phyloP scores from a whole-genome alignment of 164 flowering plant species.

The Euptelea pleiosperma region DNA sequence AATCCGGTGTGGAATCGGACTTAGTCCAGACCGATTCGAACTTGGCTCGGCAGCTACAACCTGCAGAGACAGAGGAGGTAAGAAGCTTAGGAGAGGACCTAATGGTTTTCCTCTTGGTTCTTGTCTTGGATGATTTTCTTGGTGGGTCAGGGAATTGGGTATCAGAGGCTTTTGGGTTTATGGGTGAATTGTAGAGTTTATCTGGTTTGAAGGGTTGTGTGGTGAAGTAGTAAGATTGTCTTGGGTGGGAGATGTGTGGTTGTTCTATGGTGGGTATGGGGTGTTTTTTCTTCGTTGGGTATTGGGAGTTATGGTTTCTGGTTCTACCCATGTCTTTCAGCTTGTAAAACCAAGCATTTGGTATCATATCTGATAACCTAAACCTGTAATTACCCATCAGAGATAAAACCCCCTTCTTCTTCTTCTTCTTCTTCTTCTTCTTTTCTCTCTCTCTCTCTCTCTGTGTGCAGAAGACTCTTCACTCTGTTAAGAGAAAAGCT shows the following conservation, averaged over 20 bases:
- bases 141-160: conserved; percentile 34
- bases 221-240: conserved; percentile 53
- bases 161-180: conserved; percentile 18
- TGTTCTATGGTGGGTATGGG: not conserved
- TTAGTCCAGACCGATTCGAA: conserved; percentile 16
- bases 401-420: conserved; percentile 4
- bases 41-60: conserved; percentile 19
- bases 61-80: conserved; percentile 24
- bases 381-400: conserved; percentile 67
- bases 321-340: conserved; percentile 49
- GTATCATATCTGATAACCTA: conserved; percentile 66
- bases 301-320: conserved; percentile 18
- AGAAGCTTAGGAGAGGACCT: conserved; percentile 29
- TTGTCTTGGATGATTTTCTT: conserved; percentile 27
- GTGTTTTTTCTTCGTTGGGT: conserved; percentile 26
- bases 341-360: conserved; percentile 81
- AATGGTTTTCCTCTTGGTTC: conserved; percentile 26
- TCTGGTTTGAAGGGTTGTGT: conserved; percentile 24
- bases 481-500: too few species aligned
- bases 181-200: conserved; percentile 19
- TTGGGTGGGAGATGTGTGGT: conserved; percentile 27
- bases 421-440: not conserved
- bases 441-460: not conserved
- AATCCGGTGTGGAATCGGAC: not conserved
- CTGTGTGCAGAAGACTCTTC: too few species aligned